Percentiles rank a stretch among this genome's conserved stretches.
Conservation (phyloP, 176 grass and related monocot genomes). For the Musa itinerans region DNA sequence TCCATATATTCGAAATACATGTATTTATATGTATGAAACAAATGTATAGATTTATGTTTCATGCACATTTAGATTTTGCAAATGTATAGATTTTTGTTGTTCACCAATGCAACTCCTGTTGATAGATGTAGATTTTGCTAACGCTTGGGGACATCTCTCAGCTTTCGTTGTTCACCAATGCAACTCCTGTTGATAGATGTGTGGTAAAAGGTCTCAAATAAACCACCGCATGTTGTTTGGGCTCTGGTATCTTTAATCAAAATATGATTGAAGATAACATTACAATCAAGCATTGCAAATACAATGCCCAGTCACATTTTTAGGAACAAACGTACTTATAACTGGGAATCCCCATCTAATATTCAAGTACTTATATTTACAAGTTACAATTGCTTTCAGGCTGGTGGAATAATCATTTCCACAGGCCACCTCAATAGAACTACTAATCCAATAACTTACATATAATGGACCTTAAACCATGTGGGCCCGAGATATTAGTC, state of each 20-base stretch:
- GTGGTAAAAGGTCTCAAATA: neutral
- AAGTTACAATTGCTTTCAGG: too few relatives aligned
- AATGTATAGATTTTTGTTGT: too few relatives aligned
- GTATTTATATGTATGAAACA: neutral
- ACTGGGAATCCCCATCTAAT: too few relatives aligned
- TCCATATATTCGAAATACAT: neutral
- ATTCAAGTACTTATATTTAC: too few relatives aligned
- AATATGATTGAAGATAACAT: neutral
- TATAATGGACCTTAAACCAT: neutral
- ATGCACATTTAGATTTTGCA: too few relatives aligned
- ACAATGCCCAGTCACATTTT: neutral
- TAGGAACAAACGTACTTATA: neutral
- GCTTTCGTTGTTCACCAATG: neutral
- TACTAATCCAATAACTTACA: neutral
- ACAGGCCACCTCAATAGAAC: neutral
- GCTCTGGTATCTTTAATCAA: neutral
- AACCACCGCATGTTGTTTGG: neutral
- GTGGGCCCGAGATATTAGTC: neutral
- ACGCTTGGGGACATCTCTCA: too few relatives aligned
- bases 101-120: neutral
- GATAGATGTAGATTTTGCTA: too few relatives aligned
- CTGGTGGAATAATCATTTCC: neutral
- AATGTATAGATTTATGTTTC: neutral
- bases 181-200: neutral
- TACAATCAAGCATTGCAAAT: neutral